These are phyloP conservation scores for Glonium stellatum DNA, from an alignment of 495 filamentous ascomycete genomes.

Conservation along the genomic window DNA sequence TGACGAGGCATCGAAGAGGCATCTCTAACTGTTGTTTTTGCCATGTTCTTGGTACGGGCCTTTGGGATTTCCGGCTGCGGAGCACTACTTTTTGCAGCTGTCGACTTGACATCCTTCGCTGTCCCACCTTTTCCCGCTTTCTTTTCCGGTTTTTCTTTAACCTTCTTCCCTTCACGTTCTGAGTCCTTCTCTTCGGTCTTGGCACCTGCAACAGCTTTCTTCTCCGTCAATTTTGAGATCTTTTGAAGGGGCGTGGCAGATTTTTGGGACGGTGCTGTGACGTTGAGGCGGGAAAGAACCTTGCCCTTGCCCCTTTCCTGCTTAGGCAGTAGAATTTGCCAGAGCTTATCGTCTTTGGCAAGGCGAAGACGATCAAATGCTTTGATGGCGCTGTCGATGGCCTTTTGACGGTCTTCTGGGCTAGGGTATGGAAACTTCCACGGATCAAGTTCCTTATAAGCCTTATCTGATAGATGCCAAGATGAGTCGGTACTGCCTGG, in stretches of 20 bases:
- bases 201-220: conserved; percentile 16
- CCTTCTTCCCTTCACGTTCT: conserved; percentile 43
- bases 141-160: conserved; percentile 6
- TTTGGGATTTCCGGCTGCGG: conserved; percentile 4
- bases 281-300: conserved; percentile 65
- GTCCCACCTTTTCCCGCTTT: conserved; percentile 1
- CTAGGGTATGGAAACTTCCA: conserved; percentile 52
- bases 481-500: conserved; percentile 22
- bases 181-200: conserved; percentile 52
- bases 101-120: conserved; percentile 22
- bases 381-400: conserved; percentile 77
- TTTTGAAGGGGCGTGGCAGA: conserved; percentile 50
- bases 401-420: conserved; percentile 59
- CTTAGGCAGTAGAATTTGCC: conserved; percentile 70
- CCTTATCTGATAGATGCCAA: conserved; percentile 46
- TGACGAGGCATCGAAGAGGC: conserved; percentile 14
- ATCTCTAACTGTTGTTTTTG: background rate
- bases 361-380: conserved; percentile 74
- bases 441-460: conserved; percentile 76
- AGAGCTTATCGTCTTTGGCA: conserved; percentile 62
- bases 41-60: conserved; percentile 12
- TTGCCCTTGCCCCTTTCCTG: conserved; percentile 75
- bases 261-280: conserved; percentile 42
- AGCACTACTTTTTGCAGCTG: conserved; percentile 8
- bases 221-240: conserved; percentile 30